Evolutionary conservation across 345 rosid genomes (phyloP).

Genomic region (Gossypium turneri): DNA sequence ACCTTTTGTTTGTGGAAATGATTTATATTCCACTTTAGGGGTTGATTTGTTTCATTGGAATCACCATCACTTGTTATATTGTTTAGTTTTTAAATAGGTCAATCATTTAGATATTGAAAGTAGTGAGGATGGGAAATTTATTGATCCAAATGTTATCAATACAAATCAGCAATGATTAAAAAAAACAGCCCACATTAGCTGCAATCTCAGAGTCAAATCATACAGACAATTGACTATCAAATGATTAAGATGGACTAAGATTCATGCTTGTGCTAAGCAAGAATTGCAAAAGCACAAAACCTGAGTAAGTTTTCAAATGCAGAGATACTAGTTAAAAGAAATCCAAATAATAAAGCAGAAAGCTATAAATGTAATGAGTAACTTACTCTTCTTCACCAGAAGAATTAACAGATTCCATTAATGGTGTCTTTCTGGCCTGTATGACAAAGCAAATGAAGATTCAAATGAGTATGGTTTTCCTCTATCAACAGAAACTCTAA

Average conservation of each 20-base stretch:
- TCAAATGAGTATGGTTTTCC: neutral
- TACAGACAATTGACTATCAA: no score
- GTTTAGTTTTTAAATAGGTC: neutral
- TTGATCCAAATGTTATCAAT: no score
- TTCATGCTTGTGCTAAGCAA: neutral
- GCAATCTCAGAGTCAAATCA: no score
- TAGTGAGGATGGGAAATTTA: no score
- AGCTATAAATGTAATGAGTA: slow-evolving; percentile 17
- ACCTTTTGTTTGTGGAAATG: neutral
- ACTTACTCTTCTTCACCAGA: slow-evolving; percentile 98
- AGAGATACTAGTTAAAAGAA: neutral
- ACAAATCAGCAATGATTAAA: no score
- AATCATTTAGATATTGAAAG: neutral
- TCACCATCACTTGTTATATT: neutral
- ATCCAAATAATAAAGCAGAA: slow-evolving; percentile 1
- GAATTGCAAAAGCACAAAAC: slow-evolving; percentile 7
- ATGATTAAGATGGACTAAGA: neutral
- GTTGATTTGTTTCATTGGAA: neutral
- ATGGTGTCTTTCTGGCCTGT: slow-evolving; percentile 82
- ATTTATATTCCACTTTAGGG: neutral
- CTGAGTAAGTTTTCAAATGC: neutral
- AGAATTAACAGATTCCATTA: slow-evolving; percentile 87
- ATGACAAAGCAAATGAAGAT: slow-evolving; percentile 13
- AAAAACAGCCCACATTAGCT: no score
- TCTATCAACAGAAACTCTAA: no score